These are phyloP conservation scores for Sanghuangporus sanghuang DNA, from an alignment of 1,284 basidiomycete genomes.

Conservation along the genomic window DNA sequence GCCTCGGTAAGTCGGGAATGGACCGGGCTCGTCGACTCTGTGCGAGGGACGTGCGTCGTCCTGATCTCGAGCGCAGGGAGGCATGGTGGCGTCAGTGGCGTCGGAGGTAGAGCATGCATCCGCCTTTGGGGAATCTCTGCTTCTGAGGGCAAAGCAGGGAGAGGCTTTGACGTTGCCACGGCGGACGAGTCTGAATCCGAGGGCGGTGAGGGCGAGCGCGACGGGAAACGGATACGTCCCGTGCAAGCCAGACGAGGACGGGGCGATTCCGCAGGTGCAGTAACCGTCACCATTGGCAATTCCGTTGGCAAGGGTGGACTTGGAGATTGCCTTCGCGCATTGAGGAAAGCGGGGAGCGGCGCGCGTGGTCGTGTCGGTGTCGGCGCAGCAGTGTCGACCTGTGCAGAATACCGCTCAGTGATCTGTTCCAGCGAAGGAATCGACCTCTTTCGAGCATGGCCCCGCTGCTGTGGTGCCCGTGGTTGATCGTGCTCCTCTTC, in stretches of 20 bases:
- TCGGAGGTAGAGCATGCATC: slow-evolving; percentile 13
- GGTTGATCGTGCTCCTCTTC: neutral
- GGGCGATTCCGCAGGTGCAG: slow-evolving; percentile 26
- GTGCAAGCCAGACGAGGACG: slow-evolving; percentile 25
- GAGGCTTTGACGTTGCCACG: slow-evolving; percentile 9
- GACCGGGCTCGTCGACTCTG: slow-evolving; percentile 37
- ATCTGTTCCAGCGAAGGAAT: slow-evolving; percentile 74
- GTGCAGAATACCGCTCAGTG: slow-evolving; percentile 50
- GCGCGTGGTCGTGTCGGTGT: slow-evolving; percentile 22
- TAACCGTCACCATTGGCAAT: slow-evolving; percentile 7
- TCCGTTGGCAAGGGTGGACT: slow-evolving; percentile 14
- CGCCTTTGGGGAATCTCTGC: slow-evolving; percentile 25
- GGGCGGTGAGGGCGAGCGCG: slow-evolving; percentile 24
- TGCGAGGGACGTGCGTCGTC: slow-evolving; percentile 44
- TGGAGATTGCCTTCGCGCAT: slow-evolving; percentile 21
- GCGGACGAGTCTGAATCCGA: neutral
- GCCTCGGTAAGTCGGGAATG: slow-evolving; percentile 41
- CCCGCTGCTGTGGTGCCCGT: slow-evolving; percentile 7
- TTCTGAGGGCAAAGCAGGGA: slow-evolving; percentile 23
- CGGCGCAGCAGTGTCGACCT: slow-evolving; percentile 18
- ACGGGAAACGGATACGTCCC: slow-evolving; percentile 45
- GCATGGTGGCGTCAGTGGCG: neutral
- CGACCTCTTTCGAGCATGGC: slow-evolving; percentile 24
- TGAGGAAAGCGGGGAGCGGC: slow-evolving; percentile 44
- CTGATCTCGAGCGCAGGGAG: slow-evolving; percentile 40